These are phyloP conservation scores for Chenopodium formosanum DNA, from an alignment of 148 eudicot species.

Conservation along the genomic window DNA sequence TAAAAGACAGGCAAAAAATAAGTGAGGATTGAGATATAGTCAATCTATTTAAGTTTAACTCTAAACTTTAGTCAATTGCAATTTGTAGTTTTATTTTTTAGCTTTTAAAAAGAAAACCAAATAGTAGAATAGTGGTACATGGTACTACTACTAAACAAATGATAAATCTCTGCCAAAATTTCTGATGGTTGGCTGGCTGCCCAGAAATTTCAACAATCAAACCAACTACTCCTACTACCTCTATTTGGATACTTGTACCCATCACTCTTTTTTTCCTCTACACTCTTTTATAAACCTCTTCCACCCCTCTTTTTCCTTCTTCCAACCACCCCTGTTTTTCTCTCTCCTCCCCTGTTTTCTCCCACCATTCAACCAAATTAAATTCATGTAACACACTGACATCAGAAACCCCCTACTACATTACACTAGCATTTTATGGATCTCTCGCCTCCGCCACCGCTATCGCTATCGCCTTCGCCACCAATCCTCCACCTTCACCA, in stretches of 20 bases:
- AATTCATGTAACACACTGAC: neutral
- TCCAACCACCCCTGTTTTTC: neutral
- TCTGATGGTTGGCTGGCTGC: constrained; percentile 30
- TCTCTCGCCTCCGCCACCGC: neutral
- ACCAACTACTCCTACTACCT: constrained; percentile 20
- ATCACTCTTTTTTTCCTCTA: constrained; percentile 16
- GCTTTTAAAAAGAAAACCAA: no score
- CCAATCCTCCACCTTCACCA: neutral
- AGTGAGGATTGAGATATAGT: no score
- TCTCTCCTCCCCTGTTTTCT: constrained; percentile 2
- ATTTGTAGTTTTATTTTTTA: no score
- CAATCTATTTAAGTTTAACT: no score
- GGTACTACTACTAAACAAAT: constrained; percentile 3
- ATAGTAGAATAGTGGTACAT: no score
- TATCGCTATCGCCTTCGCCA: neutral
- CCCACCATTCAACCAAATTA: neutral
- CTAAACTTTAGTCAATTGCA: no score
- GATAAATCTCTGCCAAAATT: constrained; percentile 5
- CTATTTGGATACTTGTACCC: neutral
- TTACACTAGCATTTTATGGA: neutral
- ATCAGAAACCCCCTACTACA: neutral
- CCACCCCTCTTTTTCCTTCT: neutral
- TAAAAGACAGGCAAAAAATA: no score
- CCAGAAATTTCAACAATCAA: constrained; percentile 27
- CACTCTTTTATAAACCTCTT: constrained; percentile 6